These are phyloP conservation scores for Neoscytalidium dimidiatum DNA, from an alignment of 2,329 filamentous ascomycete genomes.

Conservation along the genomic window DNA sequence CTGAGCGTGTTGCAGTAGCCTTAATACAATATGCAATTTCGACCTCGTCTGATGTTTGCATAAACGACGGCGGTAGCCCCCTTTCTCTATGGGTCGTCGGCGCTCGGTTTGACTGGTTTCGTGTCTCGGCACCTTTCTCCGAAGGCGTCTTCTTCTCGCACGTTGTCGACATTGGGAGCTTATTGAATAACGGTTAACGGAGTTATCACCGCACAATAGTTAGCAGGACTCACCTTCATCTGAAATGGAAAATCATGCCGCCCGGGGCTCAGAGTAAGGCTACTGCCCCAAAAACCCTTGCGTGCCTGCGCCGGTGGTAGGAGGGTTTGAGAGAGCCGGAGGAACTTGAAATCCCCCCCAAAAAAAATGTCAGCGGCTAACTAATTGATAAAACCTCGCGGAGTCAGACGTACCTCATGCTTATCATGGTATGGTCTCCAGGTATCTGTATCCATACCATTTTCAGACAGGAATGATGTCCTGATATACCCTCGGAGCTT, in stretches of 20 bases:
- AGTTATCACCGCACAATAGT: too few species aligned
- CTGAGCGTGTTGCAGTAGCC: neutral
- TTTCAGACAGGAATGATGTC: neutral
- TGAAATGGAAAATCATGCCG: neutral
- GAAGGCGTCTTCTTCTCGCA: neutral
- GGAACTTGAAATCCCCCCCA: neutral
- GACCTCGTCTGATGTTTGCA: neutral
- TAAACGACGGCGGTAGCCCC: neutral
- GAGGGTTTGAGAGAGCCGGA: neutral
- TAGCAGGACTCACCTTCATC: neutral
- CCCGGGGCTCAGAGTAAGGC: neutral
- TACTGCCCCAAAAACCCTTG: neutral
- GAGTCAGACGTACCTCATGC: neutral
- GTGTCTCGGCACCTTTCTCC: neutral
- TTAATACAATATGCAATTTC: conserved; percentile 3
- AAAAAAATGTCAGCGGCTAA: neutral
- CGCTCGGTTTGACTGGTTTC: neutral
- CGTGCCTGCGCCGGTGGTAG: neutral
- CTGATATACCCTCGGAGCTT: neutral
- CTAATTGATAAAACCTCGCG: neutral
- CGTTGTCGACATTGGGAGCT: neutral
- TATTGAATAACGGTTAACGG: neutral
- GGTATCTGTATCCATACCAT: neutral
- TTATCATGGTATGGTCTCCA: neutral
- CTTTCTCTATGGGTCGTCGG: neutral